Percentiles rank a stretch among this genome's conserved stretches.
These are phyloP conservation scores for Trichoderma gracile DNA, from an alignment of 2,329 filamentous ascomycete species.

Conservation along the genomic window DNA sequence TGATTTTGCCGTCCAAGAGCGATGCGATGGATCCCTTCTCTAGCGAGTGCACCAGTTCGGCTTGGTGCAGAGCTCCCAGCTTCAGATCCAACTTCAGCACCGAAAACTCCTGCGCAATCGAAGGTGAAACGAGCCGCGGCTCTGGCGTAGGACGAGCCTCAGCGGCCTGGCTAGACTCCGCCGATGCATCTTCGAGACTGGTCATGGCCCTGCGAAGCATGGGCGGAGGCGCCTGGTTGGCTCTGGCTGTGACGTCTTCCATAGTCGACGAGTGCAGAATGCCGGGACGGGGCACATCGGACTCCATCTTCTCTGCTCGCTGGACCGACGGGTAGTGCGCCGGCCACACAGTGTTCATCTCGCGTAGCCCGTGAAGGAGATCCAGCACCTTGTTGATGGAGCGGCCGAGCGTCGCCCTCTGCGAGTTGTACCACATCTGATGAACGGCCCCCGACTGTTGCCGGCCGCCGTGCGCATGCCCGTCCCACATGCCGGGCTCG, in stretches of 20 bases:
- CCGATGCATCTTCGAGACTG: constrained; percentile 55
- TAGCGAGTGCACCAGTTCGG: constrained; percentile 89
- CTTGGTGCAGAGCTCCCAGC: constrained; percentile 79
- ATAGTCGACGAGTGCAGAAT: constrained; percentile 64
- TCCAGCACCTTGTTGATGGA: constrained; percentile 87
- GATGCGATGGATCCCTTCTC: constrained; percentile 91
- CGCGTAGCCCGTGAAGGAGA: constrained; percentile 76
- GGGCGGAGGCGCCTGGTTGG: constrained; percentile 48
- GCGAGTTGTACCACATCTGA: constrained; percentile 93
- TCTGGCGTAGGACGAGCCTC: constrained; percentile 64
- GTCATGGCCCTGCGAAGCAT: constrained; percentile 64
- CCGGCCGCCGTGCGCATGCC: constrained; percentile 45
- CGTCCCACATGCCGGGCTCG: constrained; percentile 46
- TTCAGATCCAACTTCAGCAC: constrained; percentile 94
- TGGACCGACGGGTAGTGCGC: constrained; percentile 91
- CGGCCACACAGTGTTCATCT: constrained; percentile 90
- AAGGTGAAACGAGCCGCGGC: constrained; percentile 82
- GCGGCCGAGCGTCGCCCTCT: constrained; percentile 80
- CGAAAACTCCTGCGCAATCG: constrained; percentile 94
- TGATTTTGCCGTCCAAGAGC: constrained; percentile 89
- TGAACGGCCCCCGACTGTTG: constrained; percentile 79
- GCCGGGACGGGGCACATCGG: constrained; percentile 58
- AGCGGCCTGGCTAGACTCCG: constrained; percentile 74
- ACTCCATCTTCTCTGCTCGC: constrained; percentile 51
- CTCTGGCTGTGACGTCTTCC: constrained; percentile 47